phyloP scores from a whole-genome alignment of 805 yeast genomes.

The Zygotorulaspora chibaensis region DNA sequence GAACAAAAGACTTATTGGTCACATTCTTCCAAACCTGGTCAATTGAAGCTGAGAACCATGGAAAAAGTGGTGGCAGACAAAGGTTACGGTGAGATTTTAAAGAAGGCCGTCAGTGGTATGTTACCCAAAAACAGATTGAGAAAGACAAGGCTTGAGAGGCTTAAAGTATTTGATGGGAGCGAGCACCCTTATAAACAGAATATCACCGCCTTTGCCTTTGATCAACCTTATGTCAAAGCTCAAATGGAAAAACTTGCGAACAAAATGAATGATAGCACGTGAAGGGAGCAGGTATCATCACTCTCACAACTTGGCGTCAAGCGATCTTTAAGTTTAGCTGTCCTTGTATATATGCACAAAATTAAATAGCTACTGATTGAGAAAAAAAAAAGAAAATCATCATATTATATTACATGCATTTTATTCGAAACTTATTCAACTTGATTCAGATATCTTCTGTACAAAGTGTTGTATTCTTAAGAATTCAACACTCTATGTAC shows the following conservation, averaged over 20 bases:
- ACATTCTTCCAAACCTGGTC: slow-evolving; percentile 88
- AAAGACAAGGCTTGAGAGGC: slow-evolving; percentile 70
- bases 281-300: not conserved
- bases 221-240: slow-evolving; percentile 47
- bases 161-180: slow-evolving; percentile 83
- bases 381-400: not conserved
- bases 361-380: not conserved
- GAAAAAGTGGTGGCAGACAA: slow-evolving; percentile 65
- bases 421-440: not conserved
- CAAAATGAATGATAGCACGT: not conserved
- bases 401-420: slow-evolving; percentile 1
- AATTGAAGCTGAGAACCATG: slow-evolving; percentile 79
- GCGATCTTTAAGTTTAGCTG: not conserved
- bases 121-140: slow-evolving; percentile 87
- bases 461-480: too few species aligned
- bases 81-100: slow-evolving; percentile 84
- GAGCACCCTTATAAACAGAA: slow-evolving; percentile 84
- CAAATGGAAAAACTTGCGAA: slow-evolving; percentile 1
- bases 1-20: slow-evolving; percentile 79
- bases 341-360: slow-evolving; percentile 1
- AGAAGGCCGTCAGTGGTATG: slow-evolving; percentile 92
- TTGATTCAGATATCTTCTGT: not conserved
- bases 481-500: too few species aligned
- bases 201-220: slow-evolving; percentile 80
- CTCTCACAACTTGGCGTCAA: not conserved